phyloP scores from a whole-genome alignment of 129 eudicot species.

The Smallanthus sonchifolius region DNA sequence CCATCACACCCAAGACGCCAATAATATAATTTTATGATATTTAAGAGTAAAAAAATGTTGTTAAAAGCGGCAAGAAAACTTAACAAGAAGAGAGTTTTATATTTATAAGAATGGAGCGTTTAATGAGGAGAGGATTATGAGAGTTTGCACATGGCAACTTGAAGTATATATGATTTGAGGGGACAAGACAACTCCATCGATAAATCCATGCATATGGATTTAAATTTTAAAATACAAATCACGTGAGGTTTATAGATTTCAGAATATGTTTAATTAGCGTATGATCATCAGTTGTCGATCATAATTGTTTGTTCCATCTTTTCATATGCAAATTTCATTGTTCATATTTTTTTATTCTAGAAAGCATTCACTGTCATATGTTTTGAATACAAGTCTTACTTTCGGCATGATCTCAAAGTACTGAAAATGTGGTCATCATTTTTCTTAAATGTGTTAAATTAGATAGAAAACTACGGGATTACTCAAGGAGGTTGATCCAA shows the following conservation, averaged over 20 bases:
- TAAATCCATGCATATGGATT: conserved; percentile 12
- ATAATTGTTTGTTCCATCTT: not conserved
- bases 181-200: conserved; percentile 17
- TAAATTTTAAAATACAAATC: not conserved
- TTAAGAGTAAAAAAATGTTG: no score
- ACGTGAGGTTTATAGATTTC: not conserved
- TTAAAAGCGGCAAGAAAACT: no score
- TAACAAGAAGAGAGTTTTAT: no score
- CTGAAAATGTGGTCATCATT: not conserved
- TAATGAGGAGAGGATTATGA: not conserved
- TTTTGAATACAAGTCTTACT: not conserved
- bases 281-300: conserved; percentile 6
- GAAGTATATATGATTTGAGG: conserved; percentile 16
- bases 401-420: conserved; percentile 6
- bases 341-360: not conserved
- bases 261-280: not conserved
- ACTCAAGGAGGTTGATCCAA: not conserved
- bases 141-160: conserved; percentile 10
- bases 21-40: no score
- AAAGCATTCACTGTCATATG: not conserved
- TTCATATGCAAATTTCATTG: not conserved
- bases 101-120: not conserved
- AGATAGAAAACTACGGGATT: no score
- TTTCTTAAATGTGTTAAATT: no score
- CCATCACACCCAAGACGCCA: no score